Base-by-base conservation (phyloP, 1,284 basidiomycete species). In the Trametes sp. region DNA sequence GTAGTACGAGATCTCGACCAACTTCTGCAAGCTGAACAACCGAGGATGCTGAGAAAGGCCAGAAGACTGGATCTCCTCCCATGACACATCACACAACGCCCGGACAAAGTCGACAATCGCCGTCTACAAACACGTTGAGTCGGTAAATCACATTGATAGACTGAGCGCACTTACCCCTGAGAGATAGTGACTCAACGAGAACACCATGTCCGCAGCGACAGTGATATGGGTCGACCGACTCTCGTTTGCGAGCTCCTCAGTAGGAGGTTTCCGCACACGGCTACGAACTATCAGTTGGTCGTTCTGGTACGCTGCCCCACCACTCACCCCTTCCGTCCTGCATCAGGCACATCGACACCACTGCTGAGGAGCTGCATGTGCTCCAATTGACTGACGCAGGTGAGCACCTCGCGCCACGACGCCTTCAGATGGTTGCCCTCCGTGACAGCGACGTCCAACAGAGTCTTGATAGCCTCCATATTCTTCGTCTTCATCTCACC, bases 1-100 rank as follows among this genome's bases (percentile, higher is more conserved):
- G 82, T 99, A 99, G 79, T 99, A 99, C 24, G 96, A 98, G 68
- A 99, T 99, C 76, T 99, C 98, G 51, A 99, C 98, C 49, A 99
- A 83, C 80, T 99, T 99, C 76, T 99, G 98, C 66, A 99, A 80
- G 76, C 96, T 98, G 83, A 99, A 99, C 62, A 98, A 83, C 50
- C 98, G 88, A 2, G 98, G 98, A 72, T 95, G 92, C 68, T 95
- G 91, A 8, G 95, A 96, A 44, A 96, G 80, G 24, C 96, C 96
- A 0, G 96, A 98, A 1, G 95, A 96, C 76, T 98, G 96, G 56
- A 99, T 99, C 79, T 99, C 98, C 74, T 99, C 96, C 98, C 97
- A 98, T 41, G 98, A 99, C 33, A 99, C 94, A 72, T 98, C 95
- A 74, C 95, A 96, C 3, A 99, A 83, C 1, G 98, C 95, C 75